phyloP scores from a whole-genome alignment of 768 basidiomycete genomes.

The Amanita muscaria region DNA sequence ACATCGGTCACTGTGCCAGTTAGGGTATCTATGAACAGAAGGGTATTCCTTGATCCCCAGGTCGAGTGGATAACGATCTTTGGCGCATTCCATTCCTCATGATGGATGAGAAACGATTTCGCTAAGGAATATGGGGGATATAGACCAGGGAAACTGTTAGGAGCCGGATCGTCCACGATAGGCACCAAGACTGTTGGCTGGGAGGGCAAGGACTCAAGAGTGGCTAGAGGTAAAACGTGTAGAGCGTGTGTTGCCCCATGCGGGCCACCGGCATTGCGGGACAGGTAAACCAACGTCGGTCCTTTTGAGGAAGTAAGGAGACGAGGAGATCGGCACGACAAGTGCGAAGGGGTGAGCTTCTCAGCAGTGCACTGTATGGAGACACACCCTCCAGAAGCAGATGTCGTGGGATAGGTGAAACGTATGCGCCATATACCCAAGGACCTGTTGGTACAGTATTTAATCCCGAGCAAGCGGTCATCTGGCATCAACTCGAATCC shows the following conservation, averaged over 20 bases:
- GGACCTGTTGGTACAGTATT: conserved; percentile 52
- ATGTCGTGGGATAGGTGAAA: conserved; percentile 14
- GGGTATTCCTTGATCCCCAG: conserved; percentile 45
- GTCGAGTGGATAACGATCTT: conserved; percentile 36
- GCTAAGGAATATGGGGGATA: conserved; percentile 45
- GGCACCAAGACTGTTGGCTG: not conserved
- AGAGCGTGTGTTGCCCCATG: conserved; percentile 50
- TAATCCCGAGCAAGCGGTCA: conserved; percentile 49
- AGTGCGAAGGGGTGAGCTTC: conserved; percentile 34
- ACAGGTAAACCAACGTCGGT: conserved; percentile 41
- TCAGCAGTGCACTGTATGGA: conserved; percentile 14
- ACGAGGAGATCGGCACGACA: conserved; percentile 55
- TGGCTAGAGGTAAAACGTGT: conserved; percentile 28
- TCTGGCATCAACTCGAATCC: conserved; percentile 55
- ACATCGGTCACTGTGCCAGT: conserved; percentile 35
- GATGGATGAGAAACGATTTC: conserved; percentile 28
- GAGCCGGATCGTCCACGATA: not conserved
- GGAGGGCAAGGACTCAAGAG: not conserved
- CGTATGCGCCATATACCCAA: conserved; percentile 46
- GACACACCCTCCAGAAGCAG: conserved; percentile 6
- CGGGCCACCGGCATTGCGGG: conserved; percentile 45
- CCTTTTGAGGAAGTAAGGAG: conserved; percentile 21
- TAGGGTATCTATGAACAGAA: conserved; percentile 33
- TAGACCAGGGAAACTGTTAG: conserved; percentile 47
- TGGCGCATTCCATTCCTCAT: conserved; percentile 13